A percentile compares a stretch with the other conserved stretches of the same genome.
These are phyloP conservation scores for Forsythia suspensa DNA, from an alignment of 257 asterid genomes.

Conservation along the genomic window DNA sequence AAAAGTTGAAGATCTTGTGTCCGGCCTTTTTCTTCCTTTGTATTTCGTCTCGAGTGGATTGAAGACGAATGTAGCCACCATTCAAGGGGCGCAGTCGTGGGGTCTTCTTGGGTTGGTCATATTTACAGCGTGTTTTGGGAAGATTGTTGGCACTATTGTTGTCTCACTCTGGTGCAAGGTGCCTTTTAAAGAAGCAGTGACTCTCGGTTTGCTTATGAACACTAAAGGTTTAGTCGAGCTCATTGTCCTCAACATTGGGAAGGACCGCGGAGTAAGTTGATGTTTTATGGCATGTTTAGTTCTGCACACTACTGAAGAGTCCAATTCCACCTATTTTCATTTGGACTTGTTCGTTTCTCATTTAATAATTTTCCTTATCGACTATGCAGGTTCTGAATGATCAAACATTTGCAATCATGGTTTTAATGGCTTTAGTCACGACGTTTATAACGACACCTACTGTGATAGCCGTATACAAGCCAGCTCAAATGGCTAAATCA, in stretches of 20 bases:
- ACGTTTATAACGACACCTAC: slow-evolving; percentile 53
- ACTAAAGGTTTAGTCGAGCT: slow-evolving; percentile 55
- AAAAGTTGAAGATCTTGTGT: slow-evolving; percentile 40
- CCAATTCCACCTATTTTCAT: neutral
- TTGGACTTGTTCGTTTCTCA: neutral
- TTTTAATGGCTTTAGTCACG: slow-evolving; percentile 50
- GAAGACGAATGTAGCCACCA: slow-evolving; percentile 42
- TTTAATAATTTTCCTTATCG: neutral
- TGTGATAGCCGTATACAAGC: slow-evolving; percentile 46
- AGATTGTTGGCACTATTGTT: slow-evolving; percentile 40
- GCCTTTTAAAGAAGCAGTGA: slow-evolving; percentile 41
- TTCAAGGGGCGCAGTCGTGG: slow-evolving; percentile 56
- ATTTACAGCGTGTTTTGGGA: slow-evolving; percentile 44
- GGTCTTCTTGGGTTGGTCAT: slow-evolving; percentile 54
- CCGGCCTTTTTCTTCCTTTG: slow-evolving; percentile 50
- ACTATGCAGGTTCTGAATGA: slow-evolving; percentile 52
- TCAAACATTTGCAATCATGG: slow-evolving; percentile 54
- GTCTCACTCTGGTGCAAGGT: slow-evolving; percentile 43
- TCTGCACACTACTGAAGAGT: neutral
- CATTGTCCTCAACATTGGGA: slow-evolving; percentile 53
- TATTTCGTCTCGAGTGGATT: slow-evolving; percentile 54
- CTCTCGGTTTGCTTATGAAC: slow-evolving; percentile 60
- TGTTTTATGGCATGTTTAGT: neutral
- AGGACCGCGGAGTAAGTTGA: slow-evolving; percentile 40
- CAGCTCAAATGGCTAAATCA: slow-evolving; percentile 36